Base-by-base conservation (phyloP, 257 asterid genomes). In the Thymus quinquecostatus region DNA sequence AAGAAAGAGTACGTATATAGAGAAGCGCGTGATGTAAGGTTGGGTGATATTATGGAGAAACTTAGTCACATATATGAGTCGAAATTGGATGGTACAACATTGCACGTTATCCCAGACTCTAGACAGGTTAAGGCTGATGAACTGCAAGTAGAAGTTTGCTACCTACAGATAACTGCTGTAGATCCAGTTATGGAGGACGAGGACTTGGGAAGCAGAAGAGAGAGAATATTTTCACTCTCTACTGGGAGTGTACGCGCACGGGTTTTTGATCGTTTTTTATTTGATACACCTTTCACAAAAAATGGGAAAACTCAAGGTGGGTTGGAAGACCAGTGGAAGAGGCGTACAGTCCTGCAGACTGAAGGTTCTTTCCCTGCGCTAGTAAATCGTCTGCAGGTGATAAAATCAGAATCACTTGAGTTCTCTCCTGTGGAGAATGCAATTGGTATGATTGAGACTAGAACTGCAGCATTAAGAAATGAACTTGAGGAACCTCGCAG, bases 371-470 rank as follows among this genome's bases (percentile, higher is more conserved):
- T 95, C 79, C 99, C 99, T 6, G 98, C 99, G 4, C 82, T 92
- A 38, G 99, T 95, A 33, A 92, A 95, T 50, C 86, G 98, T 59
- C 91, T 95, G 34, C 78, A 82, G 82, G 98, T 92, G 61, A 86
- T 64, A 21, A 92, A 89, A 75, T 95, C 98, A 6, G 99, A 95
- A 60, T 92, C 90, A 0, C 92, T 95, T 1, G 99, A 95, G 91
- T 95, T 95, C 71, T 95, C 99, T 53, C 99, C 99, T 0, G 99
- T 95, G 41, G 99, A 95, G 88, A 95, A 95, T 49, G 99, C 99
- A 13, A 95, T 95, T 74, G 99, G 99, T 74, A 95, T 95, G 99
- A 95, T 95, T 28, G 99, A 92, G 74, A 95, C 99, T 60, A 78
- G 99, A 53, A 95, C 99, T 30, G 95, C 96, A 30, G 99, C 99